Base-by-base conservation (phyloP, 306 rosid genomes). In the Trifolium subterraneum region DNA sequence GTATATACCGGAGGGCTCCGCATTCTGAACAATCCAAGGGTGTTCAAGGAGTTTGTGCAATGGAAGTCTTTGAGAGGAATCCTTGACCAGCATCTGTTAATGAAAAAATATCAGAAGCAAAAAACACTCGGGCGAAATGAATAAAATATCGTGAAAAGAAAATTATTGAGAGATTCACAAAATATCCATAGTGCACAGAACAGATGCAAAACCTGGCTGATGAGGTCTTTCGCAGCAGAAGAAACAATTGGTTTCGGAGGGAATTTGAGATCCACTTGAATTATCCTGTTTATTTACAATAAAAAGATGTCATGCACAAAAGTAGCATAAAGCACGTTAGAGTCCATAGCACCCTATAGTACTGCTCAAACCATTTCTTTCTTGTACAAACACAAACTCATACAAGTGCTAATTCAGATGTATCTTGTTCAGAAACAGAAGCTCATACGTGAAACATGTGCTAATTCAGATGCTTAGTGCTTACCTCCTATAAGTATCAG, bases 11-110 rank as follows among this genome's bases (percentile, higher is more conserved):
- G 97, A 84, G 22, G 97, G 95, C 90, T 94, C 98, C 0, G 98
- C 97, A 64, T 94, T 91, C 88, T 94, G 98, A 75, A 94, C 84
- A 79, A 91, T 90, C 98, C 98, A 94, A 42, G 96, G 96, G 72
- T 94, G 98, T 74, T 94, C 98, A 29, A 94, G 90, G 60, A 94
- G 90, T 81, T 94, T 94, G 88, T 94, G 95, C 44, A 94, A 78
- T 4, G 95, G 92, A 76, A 94, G 85, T 62, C 98, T 95, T 60
- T 90, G 81, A 39, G 91, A 80, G 41, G 95, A 89, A 76, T 91
- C 95, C 86, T 91, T 94, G 68, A 94, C 93, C 72, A 94, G 91
- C 98, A 94, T 94, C 98, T 94, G 83, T 81, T 22, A 7, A 22
- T 47, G 3, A 11, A 60, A 59, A 60, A 55, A 20, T 9, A 33